These are phyloP conservation scores for Talaromyces sp. DNA, from an alignment of 2,329 filamentous ascomycete genomes.

Conservation along the genomic window DNA sequence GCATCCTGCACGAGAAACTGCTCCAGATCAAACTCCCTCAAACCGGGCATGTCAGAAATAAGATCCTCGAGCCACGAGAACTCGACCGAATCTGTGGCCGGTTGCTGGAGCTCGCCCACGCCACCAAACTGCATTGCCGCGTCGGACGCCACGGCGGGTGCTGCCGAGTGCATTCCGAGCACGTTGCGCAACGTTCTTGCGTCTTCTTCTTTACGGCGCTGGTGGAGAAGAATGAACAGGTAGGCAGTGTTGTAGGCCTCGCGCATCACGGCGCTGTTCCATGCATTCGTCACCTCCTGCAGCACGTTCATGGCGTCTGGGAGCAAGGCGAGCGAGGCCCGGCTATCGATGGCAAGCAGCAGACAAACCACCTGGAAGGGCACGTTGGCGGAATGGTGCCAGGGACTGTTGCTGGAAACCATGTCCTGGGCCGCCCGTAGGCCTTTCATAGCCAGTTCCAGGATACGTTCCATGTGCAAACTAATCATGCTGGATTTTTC, in stretches of 20 bases:
- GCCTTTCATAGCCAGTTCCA: slow-evolving; percentile 40
- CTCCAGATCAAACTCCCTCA: slow-evolving; percentile 42
- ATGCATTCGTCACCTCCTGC: slow-evolving; percentile 36
- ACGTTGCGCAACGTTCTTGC: slow-evolving; percentile 34
- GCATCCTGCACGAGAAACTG: slow-evolving; percentile 32
- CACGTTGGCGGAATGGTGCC: slow-evolving; percentile 57
- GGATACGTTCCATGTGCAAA: slow-evolving; percentile 42
- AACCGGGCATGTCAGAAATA: slow-evolving; percentile 40
- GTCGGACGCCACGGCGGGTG: slow-evolving; percentile 14
- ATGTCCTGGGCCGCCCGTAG: slow-evolving; percentile 46
- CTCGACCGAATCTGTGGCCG: slow-evolving; percentile 27
- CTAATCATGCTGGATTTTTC: slow-evolving; percentile 43
- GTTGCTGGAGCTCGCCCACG: slow-evolving; percentile 13
- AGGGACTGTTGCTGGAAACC: slow-evolving; percentile 42
- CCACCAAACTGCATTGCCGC: background rate
- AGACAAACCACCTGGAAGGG: slow-evolving; percentile 56
- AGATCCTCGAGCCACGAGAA: slow-evolving; percentile 41
- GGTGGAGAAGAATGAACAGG: slow-evolving; percentile 49
- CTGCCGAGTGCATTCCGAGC: slow-evolving; percentile 29
- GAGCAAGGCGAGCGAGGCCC: slow-evolving; percentile 44
- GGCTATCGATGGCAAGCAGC: slow-evolving; percentile 51
- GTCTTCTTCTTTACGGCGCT: slow-evolving; percentile 43
- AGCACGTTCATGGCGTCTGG: slow-evolving; percentile 48
- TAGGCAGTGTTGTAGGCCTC: slow-evolving; percentile 53
- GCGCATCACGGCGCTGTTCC: slow-evolving; percentile 44